These are phyloP conservation scores for Zymoseptoria crescenta DNA, from an alignment of 2,329 filamentous ascomycete species.

Conservation along the genomic window DNA sequence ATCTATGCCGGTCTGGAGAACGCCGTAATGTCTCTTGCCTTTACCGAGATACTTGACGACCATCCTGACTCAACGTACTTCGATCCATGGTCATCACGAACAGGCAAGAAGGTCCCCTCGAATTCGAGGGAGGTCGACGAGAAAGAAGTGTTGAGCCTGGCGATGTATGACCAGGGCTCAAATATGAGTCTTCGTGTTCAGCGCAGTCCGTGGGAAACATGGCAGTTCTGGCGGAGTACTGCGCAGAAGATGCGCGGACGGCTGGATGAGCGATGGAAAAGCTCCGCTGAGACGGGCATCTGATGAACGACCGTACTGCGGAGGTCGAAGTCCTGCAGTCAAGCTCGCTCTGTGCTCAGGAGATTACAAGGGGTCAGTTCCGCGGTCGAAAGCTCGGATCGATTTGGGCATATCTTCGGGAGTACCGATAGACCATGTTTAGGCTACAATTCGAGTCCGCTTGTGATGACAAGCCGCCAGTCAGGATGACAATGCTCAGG, in stretches of 20 bases:
- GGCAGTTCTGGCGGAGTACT: slow-evolving; percentile 10
- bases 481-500: too few species aligned
- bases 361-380: not conserved
- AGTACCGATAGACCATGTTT: not conserved
- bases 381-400: not conserved
- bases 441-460: not conserved
- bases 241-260: slow-evolving; percentile 9
- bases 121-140: slow-evolving; percentile 6
- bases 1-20: slow-evolving; percentile 44
- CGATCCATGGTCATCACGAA: slow-evolving; percentile 1
- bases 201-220: slow-evolving; percentile 27
- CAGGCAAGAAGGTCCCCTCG: not conserved
- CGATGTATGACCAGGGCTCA: slow-evolving; percentile 41
- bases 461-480: too few species aligned
- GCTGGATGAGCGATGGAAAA: slow-evolving; percentile 35
- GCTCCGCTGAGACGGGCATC: slow-evolving; percentile 6
- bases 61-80: slow-evolving; percentile 37
- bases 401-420: not conserved
- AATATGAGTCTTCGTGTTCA: slow-evolving; percentile 36
- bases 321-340: not conserved
- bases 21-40: slow-evolving; percentile 36
- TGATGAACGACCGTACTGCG: not conserved
- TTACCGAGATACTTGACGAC: slow-evolving; percentile 36
- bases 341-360: not conserved
- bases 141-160: slow-evolving; percentile 34